These are phyloP conservation scores for Astragalus membranaceus DNA, from an alignment of 306 rosid species.

Conservation along the genomic window DNA sequence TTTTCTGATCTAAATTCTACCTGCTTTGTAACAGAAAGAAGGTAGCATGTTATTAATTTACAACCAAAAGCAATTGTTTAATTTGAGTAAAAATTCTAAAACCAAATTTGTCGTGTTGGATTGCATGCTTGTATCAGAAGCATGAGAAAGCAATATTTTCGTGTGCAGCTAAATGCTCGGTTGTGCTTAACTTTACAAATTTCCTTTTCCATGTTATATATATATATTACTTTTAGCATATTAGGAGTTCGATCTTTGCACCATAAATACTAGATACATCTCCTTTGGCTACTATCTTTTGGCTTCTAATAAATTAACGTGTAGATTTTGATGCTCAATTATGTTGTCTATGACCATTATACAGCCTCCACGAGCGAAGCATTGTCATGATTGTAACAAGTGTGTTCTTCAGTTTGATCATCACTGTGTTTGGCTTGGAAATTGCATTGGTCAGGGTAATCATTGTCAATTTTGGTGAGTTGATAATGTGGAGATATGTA, in stretches of 20 bases:
- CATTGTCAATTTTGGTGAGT: constrained; percentile 98
- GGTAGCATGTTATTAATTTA: constrained; percentile 8
- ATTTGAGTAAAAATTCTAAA: background rate
- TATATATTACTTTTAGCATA: constrained; percentile 6
- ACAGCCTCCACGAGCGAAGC: constrained; percentile 98
- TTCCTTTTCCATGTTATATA: background rate
- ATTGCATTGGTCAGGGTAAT: constrained; percentile 90
- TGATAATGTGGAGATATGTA: background rate
- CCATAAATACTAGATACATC: background rate
- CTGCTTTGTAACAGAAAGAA: background rate
- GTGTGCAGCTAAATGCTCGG: background rate
- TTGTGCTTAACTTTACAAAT: constrained; percentile 4
- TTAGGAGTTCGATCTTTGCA: background rate
- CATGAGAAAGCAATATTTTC: background rate
- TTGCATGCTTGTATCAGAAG: constrained; percentile 2
- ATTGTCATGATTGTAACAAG: constrained; percentile 94
- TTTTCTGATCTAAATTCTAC: constrained; percentile 4
- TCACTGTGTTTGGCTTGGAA: constrained; percentile 99
- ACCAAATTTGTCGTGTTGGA: background rate
- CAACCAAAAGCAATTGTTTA: constrained; percentile 6
- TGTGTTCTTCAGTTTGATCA: constrained; percentile 98
- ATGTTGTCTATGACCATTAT: constrained; percentile 18
- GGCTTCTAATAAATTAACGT: constrained; percentile 8
- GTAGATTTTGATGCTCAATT: constrained; percentile 19
- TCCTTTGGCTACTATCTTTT: background rate